Conservation (phyloP, 257 asterid genomes). For the Nyctanthes arbortristis region DNA sequence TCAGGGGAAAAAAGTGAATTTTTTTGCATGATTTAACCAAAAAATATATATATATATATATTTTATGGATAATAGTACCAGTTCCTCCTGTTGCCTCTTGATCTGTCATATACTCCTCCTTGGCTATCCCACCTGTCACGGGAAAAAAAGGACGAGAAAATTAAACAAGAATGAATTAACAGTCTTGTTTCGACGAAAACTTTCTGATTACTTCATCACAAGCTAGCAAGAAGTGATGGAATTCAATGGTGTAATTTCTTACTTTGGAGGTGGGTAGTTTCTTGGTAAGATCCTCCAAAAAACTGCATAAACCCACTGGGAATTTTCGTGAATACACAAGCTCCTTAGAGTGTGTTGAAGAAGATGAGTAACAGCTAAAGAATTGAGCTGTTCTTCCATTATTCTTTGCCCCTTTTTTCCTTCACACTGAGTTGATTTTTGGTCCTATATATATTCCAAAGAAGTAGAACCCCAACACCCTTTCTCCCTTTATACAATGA, state of each 20-base stretch:
- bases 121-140: slow-evolving; percentile 85
- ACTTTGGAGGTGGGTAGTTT: slow-evolving; percentile 99
- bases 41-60: not conserved
- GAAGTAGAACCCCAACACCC: slow-evolving; percentile 63
- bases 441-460: slow-evolving; percentile 29
- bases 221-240: not conserved
- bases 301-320: slow-evolving; percentile 99
- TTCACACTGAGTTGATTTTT: slow-evolving; percentile 23
- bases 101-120: slow-evolving; percentile 95
- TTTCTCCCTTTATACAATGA: slow-evolving; percentile 71
- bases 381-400: slow-evolving; percentile 86
- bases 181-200: not conserved
- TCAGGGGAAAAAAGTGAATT: not conserved
- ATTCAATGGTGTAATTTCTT: not conserved
- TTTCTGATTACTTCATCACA: not conserved
- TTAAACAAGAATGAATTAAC: not conserved
- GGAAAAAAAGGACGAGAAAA: slow-evolving; percentile 8
- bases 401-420: not conserved
- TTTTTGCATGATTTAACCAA: not conserved
- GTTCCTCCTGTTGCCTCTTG: slow-evolving; percentile 94
- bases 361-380: slow-evolving; percentile 91
- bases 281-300: slow-evolving; percentile 99
- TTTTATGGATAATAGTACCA: too few species aligned
- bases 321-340: slow-evolving; percentile 81
- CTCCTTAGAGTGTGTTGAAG: slow-evolving; percentile 97